phyloP scores from a whole-genome alignment of 2,329 filamentous ascomycete genomes.

The Graphiopsis chlorocephala region DNA sequence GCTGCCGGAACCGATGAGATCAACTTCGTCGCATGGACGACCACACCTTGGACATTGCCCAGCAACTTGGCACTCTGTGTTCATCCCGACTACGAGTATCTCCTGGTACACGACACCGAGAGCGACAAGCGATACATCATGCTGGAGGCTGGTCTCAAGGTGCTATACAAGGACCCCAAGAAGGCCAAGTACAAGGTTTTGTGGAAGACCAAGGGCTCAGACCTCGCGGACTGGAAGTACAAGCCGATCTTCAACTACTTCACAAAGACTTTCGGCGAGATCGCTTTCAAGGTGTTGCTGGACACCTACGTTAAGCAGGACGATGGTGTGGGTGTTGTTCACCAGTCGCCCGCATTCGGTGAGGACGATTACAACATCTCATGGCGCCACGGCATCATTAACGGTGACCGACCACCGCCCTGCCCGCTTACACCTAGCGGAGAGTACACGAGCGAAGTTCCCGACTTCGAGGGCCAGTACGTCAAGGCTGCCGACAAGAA shows the following conservation, averaged over 20 bases:
- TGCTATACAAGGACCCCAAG: constrained; percentile 90
- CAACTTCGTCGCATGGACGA: constrained; percentile 82
- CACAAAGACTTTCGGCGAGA: constrained; percentile 81
- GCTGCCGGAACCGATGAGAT: constrained; percentile 57
- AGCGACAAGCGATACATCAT: constrained; percentile 82
- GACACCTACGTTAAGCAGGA: constrained; percentile 85
- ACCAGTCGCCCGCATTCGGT: constrained; percentile 90
- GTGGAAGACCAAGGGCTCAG: constrained; percentile 70
- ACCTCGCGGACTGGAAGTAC: constrained; percentile 87
- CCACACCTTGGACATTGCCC: constrained; percentile 82
- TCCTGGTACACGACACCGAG: constrained; percentile 80
- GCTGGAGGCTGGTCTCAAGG: constrained; percentile 74
- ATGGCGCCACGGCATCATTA: constrained; percentile 72
- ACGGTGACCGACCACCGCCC: constrained; percentile 72
- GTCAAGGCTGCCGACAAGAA: constrained; percentile 91
- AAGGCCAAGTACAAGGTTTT: constrained; percentile 89
- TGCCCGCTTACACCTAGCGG: constrained; percentile 87
- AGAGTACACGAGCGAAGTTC: constrained; percentile 71
- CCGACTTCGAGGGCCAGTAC: constrained; percentile 80
- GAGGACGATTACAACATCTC: constrained; percentile 93
- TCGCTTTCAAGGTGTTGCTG: constrained; percentile 77
- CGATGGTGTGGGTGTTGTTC: constrained; percentile 89
- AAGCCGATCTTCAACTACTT: constrained; percentile 88
- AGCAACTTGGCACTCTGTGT: constrained; percentile 75
- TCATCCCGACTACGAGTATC: constrained; percentile 79